Conservation (phyloP, 83 land plant genomes). For the Thuja plicata region DNA sequence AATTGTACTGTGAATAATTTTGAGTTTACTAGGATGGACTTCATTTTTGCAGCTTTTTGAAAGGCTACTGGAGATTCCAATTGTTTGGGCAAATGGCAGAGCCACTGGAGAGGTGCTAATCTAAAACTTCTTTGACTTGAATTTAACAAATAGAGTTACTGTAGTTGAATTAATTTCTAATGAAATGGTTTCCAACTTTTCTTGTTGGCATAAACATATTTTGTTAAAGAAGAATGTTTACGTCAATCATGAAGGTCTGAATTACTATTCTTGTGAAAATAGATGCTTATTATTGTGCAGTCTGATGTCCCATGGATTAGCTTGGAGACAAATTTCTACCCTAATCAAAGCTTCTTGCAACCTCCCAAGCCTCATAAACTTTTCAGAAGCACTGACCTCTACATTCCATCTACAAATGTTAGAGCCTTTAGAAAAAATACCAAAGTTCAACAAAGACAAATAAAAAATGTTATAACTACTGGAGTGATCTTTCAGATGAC, state of each 20-base stretch:
- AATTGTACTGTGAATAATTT: background rate
- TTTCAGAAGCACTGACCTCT: no score
- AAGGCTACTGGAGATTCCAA: slow-evolving; percentile 87
- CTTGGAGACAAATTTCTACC: no score
- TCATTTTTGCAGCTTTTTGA: slow-evolving; percentile 74
- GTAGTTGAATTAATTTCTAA: background rate
- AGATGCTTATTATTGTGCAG: no score
- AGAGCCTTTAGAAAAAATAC: no score
- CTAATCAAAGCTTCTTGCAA: no score
- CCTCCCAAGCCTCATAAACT: no score
- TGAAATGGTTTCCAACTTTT: background rate
- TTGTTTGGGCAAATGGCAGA: slow-evolving; percentile 77
- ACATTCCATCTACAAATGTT: no score
- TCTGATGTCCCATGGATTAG: background rate
- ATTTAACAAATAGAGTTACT: slow-evolving; percentile 2
- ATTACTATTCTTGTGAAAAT: background rate
- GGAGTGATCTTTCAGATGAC: no score
- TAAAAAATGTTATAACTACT: no score
- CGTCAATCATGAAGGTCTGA: background rate
- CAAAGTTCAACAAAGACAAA: no score
- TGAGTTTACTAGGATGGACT: background rate
- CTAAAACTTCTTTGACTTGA: slow-evolving; percentile 4
- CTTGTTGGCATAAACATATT: background rate
- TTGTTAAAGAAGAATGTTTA: background rate
- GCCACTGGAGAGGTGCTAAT: slow-evolving; percentile 92